Percentiles rank a stretch among this genome's conserved stretches.
Evolutionary conservation across 2,329 filamentous ascomycete species (phyloP).

Genomic region (Clarireedia homoeocarpa): DNA sequence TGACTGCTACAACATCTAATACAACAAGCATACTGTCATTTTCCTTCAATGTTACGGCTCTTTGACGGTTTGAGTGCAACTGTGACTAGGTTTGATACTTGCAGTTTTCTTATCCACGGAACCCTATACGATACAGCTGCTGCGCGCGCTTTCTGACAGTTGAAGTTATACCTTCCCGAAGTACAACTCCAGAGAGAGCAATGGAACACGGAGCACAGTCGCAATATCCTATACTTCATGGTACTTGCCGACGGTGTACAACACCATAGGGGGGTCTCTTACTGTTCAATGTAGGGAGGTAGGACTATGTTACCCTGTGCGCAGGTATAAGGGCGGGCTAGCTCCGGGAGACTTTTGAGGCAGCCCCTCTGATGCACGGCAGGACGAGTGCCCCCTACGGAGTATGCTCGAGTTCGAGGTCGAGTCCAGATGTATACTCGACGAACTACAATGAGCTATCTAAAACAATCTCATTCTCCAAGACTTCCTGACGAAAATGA

Average conservation of each 20-base stretch:
- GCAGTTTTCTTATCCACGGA: conserved; percentile 3
- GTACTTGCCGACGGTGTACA: conserved; percentile 1
- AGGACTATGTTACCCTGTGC: background rate
- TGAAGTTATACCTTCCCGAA: conserved; percentile 1
- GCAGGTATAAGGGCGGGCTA: conserved; percentile 1
- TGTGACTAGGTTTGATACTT: background rate
- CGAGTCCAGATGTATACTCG: background rate
- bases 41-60: background rate
- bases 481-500: background rate
- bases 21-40: background rate
- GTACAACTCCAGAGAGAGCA: background rate
- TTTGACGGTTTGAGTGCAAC: conserved; percentile 2
- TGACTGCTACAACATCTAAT: background rate
- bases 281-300: conserved; percentile 1
- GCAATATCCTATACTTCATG: background rate
- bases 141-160: background rate
- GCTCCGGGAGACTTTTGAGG: conserved; percentile 2
- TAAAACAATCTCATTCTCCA: background rate
- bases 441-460: background rate
- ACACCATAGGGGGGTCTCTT: conserved; percentile 1
- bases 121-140: conserved; percentile 1
- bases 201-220: background rate
- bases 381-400: conserved; percentile 3
- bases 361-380: conserved; percentile 4
- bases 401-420: background rate